Base-by-base conservation (phyloP, 352 stramenopile genomes). In the Globisporangium okanoganense region DNA sequence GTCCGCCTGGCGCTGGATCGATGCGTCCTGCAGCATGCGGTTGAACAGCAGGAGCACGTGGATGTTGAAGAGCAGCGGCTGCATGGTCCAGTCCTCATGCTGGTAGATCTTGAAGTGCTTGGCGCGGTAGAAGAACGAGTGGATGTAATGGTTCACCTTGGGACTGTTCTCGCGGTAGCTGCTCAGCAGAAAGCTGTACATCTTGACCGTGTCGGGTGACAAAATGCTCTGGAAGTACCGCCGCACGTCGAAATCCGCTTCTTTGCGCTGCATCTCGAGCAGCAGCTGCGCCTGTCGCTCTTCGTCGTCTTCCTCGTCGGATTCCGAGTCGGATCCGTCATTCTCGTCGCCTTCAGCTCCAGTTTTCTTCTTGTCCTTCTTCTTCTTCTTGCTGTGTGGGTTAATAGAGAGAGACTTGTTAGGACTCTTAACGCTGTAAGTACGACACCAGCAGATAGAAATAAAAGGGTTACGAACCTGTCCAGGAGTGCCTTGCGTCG, bases 91-190 rank as follows among this genome's bases (percentile, higher is more conserved):
- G 20, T 88, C 67, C 25, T 94, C 78, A 52, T 86, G 74, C 53
- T 79, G 67, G 38, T 83, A 72, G 63, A 95, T 84, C 58, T 83
- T 70, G 61, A 95, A 95, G 58, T 92, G 75, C 44, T 90, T 91
- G 27, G 77, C 81, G 18, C 85, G 85, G 52, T 94, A 94, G 50
- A 96, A 90, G 55, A 94, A 94, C 24, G 85, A 90, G 70, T 94
- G 83, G 24, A 96, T 80, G 78, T 92, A 96, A 65, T 96, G 87
- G 52, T 96, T 96, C 61, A 96, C 80, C 66, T 92, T 92, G 40
- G 77, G 53, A 38, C 56, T 83, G 61, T 96, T 96, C 18, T 82
- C 81, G 43, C 84, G 83, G 53, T 96, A 94, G 45, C 75, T 62
- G 5, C 69, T 48, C 6, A 96, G 71, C 27, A 93, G 61, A 36